Percentiles rank a stretch among this genome's conserved stretches.
phyloP scores from a whole-genome alignment of 371 early-diverging fungal species.

The Smittium culicis region DNA sequence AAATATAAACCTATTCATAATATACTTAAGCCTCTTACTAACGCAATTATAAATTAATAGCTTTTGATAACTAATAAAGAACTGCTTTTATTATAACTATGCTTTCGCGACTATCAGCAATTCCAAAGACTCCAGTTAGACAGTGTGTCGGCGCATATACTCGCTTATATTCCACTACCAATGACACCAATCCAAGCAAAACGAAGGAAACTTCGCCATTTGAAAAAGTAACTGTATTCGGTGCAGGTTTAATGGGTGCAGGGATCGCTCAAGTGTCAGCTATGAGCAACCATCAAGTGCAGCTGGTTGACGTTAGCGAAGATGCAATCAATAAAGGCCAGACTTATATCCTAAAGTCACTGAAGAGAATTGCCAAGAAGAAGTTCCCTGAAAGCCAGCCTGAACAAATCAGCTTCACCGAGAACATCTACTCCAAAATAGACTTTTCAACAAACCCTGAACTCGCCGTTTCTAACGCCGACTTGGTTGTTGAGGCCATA shows the following conservation, averaged over 20 bases:
- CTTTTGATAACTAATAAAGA: too few relatives aligned
- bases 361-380: slow-evolving; percentile 80
- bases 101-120: not conserved
- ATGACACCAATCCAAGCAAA: not conserved
- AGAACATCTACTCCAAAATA: slow-evolving; percentile 46
- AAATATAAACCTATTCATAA: too few relatives aligned
- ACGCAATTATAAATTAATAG: too few relatives aligned
- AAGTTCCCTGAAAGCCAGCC: slow-evolving; percentile 55
- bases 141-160: not conserved
- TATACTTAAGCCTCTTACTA: too few relatives aligned
- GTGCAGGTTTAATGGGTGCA: slow-evolving; percentile 86
- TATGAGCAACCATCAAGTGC: slow-evolving; percentile 60
- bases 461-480: slow-evolving; percentile 36
- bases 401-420: slow-evolving; percentile 47
- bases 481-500: slow-evolving; percentile 82
- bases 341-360: slow-evolving; percentile 58
- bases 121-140: not conserved
- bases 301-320: slow-evolving; percentile 69
- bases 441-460: slow-evolving; percentile 43
- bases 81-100: too few relatives aligned
- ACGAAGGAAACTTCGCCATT: slow-evolving; percentile 18
- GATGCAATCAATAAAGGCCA: slow-evolving; percentile 61
- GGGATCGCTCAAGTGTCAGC: slow-evolving; percentile 93
- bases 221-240: slow-evolving; percentile 53
- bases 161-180: not conserved